These are phyloP conservation scores for Pleodorina starrii DNA, from an alignment of 139 green algal genomes.

Conservation along the genomic window DNA sequence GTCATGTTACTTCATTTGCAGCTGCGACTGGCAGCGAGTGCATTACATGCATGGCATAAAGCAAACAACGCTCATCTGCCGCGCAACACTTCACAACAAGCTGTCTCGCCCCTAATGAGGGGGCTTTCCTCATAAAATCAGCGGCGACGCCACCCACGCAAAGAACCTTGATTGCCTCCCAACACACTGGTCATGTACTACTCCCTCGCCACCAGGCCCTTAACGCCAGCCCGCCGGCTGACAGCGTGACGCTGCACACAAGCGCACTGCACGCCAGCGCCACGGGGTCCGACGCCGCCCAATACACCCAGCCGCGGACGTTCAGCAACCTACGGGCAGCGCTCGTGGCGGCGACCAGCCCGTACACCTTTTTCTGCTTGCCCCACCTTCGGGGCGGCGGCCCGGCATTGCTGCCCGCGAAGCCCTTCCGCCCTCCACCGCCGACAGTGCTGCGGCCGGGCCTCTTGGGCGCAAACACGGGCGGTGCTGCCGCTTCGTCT, in stretches of 20 bases:
- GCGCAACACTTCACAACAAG: no score
- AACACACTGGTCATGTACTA: no score
- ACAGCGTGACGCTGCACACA: not conserved
- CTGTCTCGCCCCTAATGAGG: no score
- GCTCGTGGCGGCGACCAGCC: not conserved
- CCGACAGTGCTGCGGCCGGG: constrained; percentile 6
- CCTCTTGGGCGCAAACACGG: not conserved
- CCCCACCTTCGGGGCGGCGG: not conserved
- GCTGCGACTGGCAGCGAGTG: no score
- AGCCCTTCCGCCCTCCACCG: constrained; percentile 19
- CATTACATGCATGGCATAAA: no score
- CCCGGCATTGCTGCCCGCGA: not conserved
- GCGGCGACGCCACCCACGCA: no score
- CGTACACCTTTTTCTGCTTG: not conserved
- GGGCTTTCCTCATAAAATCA: no score
- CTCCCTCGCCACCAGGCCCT: not conserved
- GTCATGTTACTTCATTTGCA: no score
- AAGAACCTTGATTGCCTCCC: no score
- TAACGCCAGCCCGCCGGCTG: not conserved
- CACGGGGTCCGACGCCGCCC: constrained; percentile 8
- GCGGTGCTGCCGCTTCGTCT: not conserved
- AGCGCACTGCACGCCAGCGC: not conserved
- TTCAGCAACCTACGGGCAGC: not conserved
- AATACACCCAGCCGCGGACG: not conserved
- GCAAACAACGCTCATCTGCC: no score